Evolutionary conservation across 768 basidiomycete genomes (phyloP).

Genomic region (Russula brevipes): DNA sequence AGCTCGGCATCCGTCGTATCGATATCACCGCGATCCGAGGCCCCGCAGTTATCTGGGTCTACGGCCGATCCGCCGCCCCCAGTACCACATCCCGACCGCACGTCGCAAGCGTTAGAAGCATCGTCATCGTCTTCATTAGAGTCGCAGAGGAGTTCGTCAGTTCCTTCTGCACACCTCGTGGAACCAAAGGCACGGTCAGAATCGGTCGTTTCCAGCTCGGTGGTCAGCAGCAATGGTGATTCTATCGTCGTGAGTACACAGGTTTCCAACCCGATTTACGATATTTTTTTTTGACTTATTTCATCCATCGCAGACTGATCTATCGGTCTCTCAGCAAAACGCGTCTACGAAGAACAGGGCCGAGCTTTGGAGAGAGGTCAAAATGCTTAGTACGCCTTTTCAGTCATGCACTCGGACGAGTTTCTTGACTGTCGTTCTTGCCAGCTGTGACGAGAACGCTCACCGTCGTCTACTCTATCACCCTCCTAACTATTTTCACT

Average conservation of each 20-base stretch:
- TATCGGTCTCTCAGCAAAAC: constrained; percentile 22
- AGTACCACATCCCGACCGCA: background rate
- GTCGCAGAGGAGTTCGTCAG: background rate
- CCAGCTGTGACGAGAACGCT: constrained; percentile 86
- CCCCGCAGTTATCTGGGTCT: constrained; percentile 37
- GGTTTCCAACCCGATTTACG: background rate
- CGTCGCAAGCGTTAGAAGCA: constrained; percentile 23
- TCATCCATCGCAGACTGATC: constrained; percentile 9
- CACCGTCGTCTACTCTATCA: constrained; percentile 80
- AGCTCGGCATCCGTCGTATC: constrained; percentile 41
- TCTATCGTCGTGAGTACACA: constrained; percentile 12
- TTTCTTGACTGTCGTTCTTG: background rate
- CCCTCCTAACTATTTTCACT: constrained; percentile 82
- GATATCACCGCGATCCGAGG: constrained; percentile 37
- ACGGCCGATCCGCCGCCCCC: constrained; percentile 35
- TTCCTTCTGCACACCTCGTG: background rate
- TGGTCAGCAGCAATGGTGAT: constrained; percentile 22
- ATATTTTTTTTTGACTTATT: background rate
- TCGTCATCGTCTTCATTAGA: constrained; percentile 17
- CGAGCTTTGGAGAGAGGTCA: constrained; percentile 90
- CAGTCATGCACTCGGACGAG: background rate
- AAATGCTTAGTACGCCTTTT: constrained; percentile 63
- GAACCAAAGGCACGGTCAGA: constrained; percentile 19
- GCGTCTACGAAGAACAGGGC: constrained; percentile 51
- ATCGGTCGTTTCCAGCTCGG: constrained; percentile 26